These are phyloP conservation scores for Exophiala mesophila DNA, from an alignment of 2,329 filamentous ascomycete species.

Conservation along the genomic window DNA sequence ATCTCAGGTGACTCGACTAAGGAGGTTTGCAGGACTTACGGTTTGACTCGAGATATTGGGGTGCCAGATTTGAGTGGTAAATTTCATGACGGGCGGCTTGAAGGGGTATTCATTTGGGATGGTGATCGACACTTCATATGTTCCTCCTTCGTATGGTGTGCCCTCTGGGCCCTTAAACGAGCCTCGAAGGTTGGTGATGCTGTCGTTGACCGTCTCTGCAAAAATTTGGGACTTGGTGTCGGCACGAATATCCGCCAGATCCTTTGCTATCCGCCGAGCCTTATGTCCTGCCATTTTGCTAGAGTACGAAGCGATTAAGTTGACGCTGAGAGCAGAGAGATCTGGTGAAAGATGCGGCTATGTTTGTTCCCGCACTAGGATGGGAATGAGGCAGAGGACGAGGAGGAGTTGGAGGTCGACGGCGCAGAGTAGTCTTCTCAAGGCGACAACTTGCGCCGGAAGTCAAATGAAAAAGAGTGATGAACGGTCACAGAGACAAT, in stretches of 20 bases:
- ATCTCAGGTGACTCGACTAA: background rate
- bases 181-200: conserved; percentile 77
- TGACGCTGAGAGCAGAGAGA: background rate
- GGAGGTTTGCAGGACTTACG: conserved; percentile 47
- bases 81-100: conserved; percentile 83
- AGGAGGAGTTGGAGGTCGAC: too few relatives aligned
- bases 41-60: conserved; percentile 94
- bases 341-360: background rate
- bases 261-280: conserved; percentile 50
- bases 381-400: background rate
- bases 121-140: conserved; percentile 74
- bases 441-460: too few relatives aligned
- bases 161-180: conserved; percentile 82
- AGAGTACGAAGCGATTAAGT: background rate
- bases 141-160: conserved; percentile 86
- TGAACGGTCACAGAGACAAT: too few relatives aligned
- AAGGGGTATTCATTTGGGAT: conserved; percentile 92
- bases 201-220: conserved; percentile 60
- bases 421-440: too few relatives aligned
- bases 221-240: conserved; percentile 75
- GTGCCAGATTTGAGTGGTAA: conserved; percentile 93
- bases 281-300: conserved; percentile 53
- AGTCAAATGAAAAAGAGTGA: too few relatives aligned
- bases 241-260: conserved; percentile 44
- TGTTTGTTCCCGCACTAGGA: conserved; percentile 2